Evolutionary conservation across 2,329 filamentous ascomycete species (phyloP), one percentile per base, ranked within the genome.

Genomic region (Colletotrichum salicis): DNA sequence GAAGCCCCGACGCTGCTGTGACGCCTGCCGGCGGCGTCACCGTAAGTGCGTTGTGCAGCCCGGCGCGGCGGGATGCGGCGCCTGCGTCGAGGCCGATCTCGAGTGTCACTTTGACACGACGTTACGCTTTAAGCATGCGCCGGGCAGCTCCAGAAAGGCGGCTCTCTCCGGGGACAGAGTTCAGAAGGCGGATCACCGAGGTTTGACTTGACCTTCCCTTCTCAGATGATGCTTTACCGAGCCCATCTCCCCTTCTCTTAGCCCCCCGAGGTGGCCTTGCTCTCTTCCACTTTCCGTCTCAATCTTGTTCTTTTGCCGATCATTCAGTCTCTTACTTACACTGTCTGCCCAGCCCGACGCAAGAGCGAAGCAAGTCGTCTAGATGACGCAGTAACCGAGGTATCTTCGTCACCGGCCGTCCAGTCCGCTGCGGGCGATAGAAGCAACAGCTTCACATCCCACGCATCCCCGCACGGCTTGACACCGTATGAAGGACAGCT

Each of bases 1-100:
- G 68, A 71, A 71, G 63, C 70, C 67, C 45, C 58, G 57, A 41
- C 56, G 67, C 57, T 65, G 70, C 62, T 70, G 66, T 45, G 41
- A 63, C 31, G 66, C 66, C 66, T 72, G 70, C 52, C 70, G 70
- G 1, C 66, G 65, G 61, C 70, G 67, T 51, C 70, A 70, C 45
- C 70, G 70, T 33, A 70, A 58, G 29, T 70, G 70, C 41, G 61
- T 72, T 51, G 65, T 69, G 3, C 70, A 69, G 15, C 60, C 65
- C 48, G 65, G 61, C 22, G 70, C 65, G 13, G 57, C 66, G 15
- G 37, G 66, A 5, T 72, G 70, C 56, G 65, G 60, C 48, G 70
- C 66, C 48, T 72, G 70, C 27, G 29, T 57, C 29, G 70, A 72
- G 15, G 59, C 65, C 7, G 60, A 65, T 13, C 48, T 70, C 29